Conservation (phyloP, 2,329 filamentous ascomycete genomes). For the Gaeumannomyces sp. region DNA sequence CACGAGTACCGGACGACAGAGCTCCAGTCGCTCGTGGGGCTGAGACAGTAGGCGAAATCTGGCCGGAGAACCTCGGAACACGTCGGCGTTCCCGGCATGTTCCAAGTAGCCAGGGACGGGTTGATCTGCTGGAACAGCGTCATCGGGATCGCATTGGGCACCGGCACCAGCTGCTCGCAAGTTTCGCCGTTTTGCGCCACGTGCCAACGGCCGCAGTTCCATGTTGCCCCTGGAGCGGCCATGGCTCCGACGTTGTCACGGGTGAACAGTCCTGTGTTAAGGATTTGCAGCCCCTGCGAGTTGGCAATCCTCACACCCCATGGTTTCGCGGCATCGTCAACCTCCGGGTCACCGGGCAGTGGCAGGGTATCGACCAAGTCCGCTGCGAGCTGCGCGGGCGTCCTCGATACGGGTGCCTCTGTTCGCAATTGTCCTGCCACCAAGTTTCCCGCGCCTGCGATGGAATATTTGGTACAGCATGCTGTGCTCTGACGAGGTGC, state of each 20-base stretch:
- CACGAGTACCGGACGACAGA: too few species aligned
- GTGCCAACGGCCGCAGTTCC: too few species aligned
- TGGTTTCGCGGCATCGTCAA: background rate
- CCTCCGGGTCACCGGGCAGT: background rate
- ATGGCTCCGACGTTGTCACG: background rate
- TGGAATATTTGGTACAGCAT: slow-evolving; percentile 37
- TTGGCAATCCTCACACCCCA: background rate
- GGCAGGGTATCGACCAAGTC: background rate
- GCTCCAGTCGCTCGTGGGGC: too few species aligned
- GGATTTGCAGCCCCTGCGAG: background rate
- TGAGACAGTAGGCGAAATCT: too few species aligned
- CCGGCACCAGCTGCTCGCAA: too few species aligned
- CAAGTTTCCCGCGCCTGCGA: background rate
- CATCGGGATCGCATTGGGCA: too few species aligned
- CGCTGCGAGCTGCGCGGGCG: background rate
- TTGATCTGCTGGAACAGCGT: too few species aligned
- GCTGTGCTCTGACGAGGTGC: slow-evolving; percentile 40
- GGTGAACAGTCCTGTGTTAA: background rate
- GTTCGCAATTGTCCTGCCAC: background rate
- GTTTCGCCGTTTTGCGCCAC: too few species aligned
- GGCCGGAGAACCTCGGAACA: too few species aligned
- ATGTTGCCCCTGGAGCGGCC: too few species aligned
- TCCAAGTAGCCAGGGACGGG: too few species aligned
- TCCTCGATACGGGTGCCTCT: background rate
- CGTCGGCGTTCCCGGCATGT: too few species aligned